A percentile compares a stretch with the other conserved stretches of the same genome.
phyloP scores from a whole-genome alignment of 129 eudicot species.

The sunflower (Helianthus annuus) region DNA sequence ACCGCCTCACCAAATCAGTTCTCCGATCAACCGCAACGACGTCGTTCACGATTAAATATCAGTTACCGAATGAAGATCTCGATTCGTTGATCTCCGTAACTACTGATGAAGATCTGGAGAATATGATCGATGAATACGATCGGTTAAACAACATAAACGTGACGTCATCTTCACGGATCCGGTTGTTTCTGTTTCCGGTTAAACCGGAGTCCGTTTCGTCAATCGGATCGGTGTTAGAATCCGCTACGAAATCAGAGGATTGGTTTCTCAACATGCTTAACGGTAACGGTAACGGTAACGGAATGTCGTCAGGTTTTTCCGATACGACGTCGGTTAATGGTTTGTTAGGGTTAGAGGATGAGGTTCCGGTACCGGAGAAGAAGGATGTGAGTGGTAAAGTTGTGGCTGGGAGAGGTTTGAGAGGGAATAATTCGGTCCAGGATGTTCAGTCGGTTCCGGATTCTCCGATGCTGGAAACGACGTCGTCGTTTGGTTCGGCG shows the following conservation, averaged over 20 bases:
- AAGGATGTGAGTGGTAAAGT: conserved; percentile 24
- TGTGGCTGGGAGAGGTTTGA: neutral
- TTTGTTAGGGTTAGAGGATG: conserved; percentile 60
- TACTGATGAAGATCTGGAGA: conserved; percentile 76
- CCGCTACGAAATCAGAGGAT: conserved; percentile 45
- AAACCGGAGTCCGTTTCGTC: conserved; percentile 30
- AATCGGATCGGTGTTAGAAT: conserved; percentile 46
- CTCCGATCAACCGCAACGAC: conserved; percentile 2
- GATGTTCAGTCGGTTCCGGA: conserved; percentile 71
- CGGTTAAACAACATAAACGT: neutral
- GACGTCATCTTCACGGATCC: conserved; percentile 21
- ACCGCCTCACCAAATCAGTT: conserved; percentile 57
- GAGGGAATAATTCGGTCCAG: conserved; percentile 20
- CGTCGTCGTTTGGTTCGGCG: conserved; percentile 73
- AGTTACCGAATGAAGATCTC: conserved; percentile 74
- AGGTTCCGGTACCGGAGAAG: conserved; percentile 22
- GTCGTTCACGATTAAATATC: conserved; percentile 60
- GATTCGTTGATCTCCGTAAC: conserved; percentile 73
- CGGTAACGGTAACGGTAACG: neutral
- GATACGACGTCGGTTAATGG: conserved; percentile 65
- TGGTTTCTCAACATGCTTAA: conserved; percentile 51
- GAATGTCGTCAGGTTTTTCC: conserved; percentile 50
- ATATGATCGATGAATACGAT: conserved; percentile 85
- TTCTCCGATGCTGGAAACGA: conserved; percentile 62
- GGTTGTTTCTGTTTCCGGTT: conserved; percentile 29